Conservation (phyloP, 2,329 filamentous ascomycete genomes). For the Ceratocystis diversiconidia region DNA sequence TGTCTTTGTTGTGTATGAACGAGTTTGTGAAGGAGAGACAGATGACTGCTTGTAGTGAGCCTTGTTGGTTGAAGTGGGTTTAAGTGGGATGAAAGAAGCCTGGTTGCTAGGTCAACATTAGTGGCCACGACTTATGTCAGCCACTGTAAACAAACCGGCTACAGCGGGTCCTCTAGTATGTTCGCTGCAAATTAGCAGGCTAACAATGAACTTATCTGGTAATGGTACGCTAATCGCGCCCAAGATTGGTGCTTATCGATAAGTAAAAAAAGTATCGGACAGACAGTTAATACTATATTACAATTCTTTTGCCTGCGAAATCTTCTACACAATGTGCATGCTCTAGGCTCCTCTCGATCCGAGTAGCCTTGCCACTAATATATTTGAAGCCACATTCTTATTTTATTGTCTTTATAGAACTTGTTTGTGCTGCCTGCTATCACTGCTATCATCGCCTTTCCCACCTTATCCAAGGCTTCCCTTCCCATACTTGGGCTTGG, state of each 20-base stretch:
- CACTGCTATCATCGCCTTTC: not conserved
- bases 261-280: not conserved
- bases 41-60: not conserved
- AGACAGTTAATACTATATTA: not conserved
- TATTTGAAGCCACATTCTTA: not conserved
- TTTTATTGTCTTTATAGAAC: no score
- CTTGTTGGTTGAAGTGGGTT: not conserved
- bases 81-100: not conserved
- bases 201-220: no score
- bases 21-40: not conserved
- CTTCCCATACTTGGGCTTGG: slow-evolving; percentile 6
- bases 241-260: slow-evolving; percentile 10
- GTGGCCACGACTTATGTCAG: slow-evolving; percentile 3
- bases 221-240: no score
- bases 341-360: not conserved
- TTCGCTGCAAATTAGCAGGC: no score
- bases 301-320: not conserved
- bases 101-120: slow-evolving; percentile 8
- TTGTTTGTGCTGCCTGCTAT: no score
- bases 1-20: no score
- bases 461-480: not conserved
- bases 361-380: not conserved
- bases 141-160: not conserved
- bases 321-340: not conserved
- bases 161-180: not conserved